Evolutionary conservation across 345 rosid species (phyloP).

Genomic region (Pistacia vera): DNA sequence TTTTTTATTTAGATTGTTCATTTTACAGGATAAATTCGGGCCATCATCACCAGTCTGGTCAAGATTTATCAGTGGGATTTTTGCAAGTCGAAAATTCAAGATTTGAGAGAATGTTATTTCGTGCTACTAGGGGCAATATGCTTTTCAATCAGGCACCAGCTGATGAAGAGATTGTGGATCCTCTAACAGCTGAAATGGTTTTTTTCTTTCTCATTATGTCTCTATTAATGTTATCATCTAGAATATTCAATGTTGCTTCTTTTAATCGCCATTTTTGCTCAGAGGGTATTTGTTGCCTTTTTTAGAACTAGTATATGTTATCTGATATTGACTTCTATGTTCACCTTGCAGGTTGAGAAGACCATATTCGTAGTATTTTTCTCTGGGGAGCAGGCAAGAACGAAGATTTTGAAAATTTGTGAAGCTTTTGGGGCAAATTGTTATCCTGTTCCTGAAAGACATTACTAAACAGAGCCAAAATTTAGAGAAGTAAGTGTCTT

Average conservation of each 20-base stretch:
- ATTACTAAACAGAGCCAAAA: conserved; percentile 80
- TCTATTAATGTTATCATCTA: conserved; percentile 11
- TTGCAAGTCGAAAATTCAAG: conserved; percentile 65
- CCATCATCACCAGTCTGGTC: conserved; percentile 73
- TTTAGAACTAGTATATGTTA: not conserved
- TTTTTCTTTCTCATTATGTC: conserved; percentile 22
- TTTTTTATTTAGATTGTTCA: conserved; percentile 25
- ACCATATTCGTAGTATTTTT: conserved; percentile 87
- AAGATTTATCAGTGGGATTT: conserved; percentile 89
- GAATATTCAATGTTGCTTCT: not conserved
- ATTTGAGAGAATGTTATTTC: conserved; percentile 95
- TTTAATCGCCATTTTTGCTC: not conserved
- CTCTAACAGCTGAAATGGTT: conserved; percentile 85
- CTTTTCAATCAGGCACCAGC: conserved; percentile 94
- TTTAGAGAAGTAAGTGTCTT: conserved; percentile 76
- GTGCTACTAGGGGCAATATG: conserved; percentile 99
- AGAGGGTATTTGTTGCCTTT: conserved; percentile 11
- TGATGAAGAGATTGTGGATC: conserved; percentile 91
- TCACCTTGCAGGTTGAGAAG: conserved; percentile 71
- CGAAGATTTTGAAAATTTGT: conserved; percentile 82
- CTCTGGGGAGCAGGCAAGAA: conserved; percentile 98
- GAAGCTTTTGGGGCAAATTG: conserved; percentile 98
- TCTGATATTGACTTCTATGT: conserved; percentile 16
- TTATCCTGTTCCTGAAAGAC: conserved; percentile 96
- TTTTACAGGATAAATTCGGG: conserved; percentile 62